Conservation (phyloP, 116 monocot species). For the Phalaenopsis hybrid region DNA sequence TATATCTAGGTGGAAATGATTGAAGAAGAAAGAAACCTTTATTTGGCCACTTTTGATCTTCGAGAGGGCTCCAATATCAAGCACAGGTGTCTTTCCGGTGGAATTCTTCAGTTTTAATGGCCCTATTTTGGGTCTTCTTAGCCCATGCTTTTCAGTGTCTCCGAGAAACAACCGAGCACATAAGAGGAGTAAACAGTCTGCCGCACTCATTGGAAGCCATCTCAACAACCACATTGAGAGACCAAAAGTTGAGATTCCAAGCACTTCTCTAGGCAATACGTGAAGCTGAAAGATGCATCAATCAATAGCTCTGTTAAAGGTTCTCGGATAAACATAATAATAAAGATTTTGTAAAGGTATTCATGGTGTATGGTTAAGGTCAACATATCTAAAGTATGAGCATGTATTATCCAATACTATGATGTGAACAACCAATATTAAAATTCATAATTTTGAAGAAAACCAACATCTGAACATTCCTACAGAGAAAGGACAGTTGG, state of each 20-base stretch:
- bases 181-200: conserved; percentile 57
- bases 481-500: neutral
- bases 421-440: neutral
- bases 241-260: conserved; percentile 86
- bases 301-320: conserved; percentile 1
- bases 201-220: conserved; percentile 56
- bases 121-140: conserved; percentile 65
- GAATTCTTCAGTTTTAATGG: conserved; percentile 65
- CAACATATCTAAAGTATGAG: neutral
- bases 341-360: neutral
- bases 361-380: neutral
- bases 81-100: conserved; percentile 76
- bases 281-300: conserved; percentile 42
- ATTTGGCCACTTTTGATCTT: conserved; percentile 67
- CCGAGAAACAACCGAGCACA: conserved; percentile 57
- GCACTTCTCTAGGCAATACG: conserved; percentile 69
- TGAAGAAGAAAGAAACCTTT: conserved; percentile 34
- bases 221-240: conserved; percentile 67
- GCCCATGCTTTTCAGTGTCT: conserved; percentile 50
- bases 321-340: conserved; percentile 18
- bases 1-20: neutral
- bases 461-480: neutral
- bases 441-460: neutral
- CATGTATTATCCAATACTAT: neutral
- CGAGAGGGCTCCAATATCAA: conserved; percentile 64